Percentiles rank a stretch among this genome's conserved stretches.
These are phyloP conservation scores for Mycena rosella DNA, from an alignment of 768 basidiomycete species.

Conservation along the genomic window DNA sequence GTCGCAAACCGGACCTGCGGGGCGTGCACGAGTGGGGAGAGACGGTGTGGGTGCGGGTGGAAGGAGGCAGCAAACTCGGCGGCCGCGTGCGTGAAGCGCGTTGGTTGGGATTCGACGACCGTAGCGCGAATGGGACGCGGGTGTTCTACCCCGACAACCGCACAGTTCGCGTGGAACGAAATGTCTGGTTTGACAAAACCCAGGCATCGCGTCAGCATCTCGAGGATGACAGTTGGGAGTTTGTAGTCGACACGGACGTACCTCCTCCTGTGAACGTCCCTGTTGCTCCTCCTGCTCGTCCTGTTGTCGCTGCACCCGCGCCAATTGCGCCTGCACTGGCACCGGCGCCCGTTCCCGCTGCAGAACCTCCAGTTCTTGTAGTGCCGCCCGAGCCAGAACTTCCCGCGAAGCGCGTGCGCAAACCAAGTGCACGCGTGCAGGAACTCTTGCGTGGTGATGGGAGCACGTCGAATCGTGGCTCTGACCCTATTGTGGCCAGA, in stretches of 20 bases:
- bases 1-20: slow-evolving; percentile 34
- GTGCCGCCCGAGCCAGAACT: not conserved
- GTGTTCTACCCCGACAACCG: slow-evolving; percentile 38
- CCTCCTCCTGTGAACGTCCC: slow-evolving; percentile 12
- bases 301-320: not conserved
- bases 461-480: slow-evolving; percentile 18
- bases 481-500: slow-evolving; percentile 12
- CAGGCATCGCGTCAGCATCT: slow-evolving; percentile 15
- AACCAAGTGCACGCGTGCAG: slow-evolving; percentile 32
- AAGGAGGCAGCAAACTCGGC: slow-evolving; percentile 13
- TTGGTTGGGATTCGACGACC: slow-evolving; percentile 24
- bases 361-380: not conserved
- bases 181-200: slow-evolving; percentile 15
- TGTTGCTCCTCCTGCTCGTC: not conserved
- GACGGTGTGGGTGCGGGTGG: slow-evolving; percentile 13
- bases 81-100: slow-evolving; percentile 15
- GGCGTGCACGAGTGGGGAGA: slow-evolving; percentile 15
- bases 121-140: slow-evolving; percentile 25
- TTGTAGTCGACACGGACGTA: slow-evolving; percentile 16
- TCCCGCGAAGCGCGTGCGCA: slow-evolving; percentile 30
- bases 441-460: slow-evolving; percentile 35
- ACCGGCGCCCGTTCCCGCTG: not conserved
- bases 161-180: slow-evolving; percentile 29
- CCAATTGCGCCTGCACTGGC: not conserved
- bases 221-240: slow-evolving; percentile 18